These are phyloP conservation scores for Dictyostelium firmibasis DNA, from an alignment of 78 protist genomes.

Conservation along the genomic window DNA sequence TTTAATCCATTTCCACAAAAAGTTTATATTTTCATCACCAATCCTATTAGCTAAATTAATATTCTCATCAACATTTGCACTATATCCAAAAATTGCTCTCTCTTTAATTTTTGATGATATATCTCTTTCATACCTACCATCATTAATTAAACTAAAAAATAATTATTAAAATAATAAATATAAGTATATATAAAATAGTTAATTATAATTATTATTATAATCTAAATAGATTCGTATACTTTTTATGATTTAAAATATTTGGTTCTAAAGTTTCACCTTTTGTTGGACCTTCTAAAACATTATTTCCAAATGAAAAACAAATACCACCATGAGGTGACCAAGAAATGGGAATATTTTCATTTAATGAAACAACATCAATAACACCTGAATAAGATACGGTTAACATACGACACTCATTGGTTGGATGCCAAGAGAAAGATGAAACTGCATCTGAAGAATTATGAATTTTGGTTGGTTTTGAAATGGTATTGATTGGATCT, in stretches of 20 bases:
- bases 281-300: conserved; percentile 49
- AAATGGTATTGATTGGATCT: neutral
- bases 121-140: conserved; percentile 74
- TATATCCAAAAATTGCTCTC: conserved; percentile 67
- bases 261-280: conserved; percentile 52
- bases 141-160: conserved; percentile 18
- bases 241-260: conserved; percentile 1
- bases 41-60: conserved; percentile 20
- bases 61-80: conserved; percentile 38
- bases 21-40: conserved; percentile 31
- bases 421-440: conserved; percentile 82
- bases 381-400: conserved; percentile 71
- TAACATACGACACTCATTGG: conserved; percentile 73
- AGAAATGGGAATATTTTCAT: conserved; percentile 69
- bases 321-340: conserved; percentile 81
- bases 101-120: conserved; percentile 67
- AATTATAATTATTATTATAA: neutral
- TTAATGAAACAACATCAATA: conserved; percentile 57
- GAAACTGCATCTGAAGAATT: conserved; percentile 41
- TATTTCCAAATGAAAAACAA: conserved; percentile 65
- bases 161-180: neutral
- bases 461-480: conserved; percentile 56
- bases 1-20: conserved; percentile 45
- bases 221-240: too few species aligned
- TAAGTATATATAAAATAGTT: neutral